Percentiles rank a stretch among this genome's conserved stretches.
These are phyloP conservation scores for Eremomyces bilateralis DNA, from an alignment of 495 filamentous ascomycete genomes.

Conservation along the genomic window DNA sequence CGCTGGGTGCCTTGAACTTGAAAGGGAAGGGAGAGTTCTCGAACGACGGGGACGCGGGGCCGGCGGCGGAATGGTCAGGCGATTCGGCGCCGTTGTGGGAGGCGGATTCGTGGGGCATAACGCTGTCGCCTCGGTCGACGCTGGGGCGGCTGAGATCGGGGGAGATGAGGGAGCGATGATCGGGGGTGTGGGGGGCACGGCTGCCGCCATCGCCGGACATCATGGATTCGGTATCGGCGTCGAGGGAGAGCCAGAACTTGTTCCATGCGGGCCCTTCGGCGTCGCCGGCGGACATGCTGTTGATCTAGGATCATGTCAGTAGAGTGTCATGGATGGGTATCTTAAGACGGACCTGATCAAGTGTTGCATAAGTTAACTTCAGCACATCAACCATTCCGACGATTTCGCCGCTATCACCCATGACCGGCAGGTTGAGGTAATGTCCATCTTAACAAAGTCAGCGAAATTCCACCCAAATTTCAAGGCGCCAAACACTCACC, in stretches of 20 bases:
- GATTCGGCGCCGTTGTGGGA: slow-evolving; percentile 75
- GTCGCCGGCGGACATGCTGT: slow-evolving; percentile 56
- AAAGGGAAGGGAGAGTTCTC: slow-evolving; percentile 76
- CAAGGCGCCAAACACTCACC: slow-evolving; percentile 32
- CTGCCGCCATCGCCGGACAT: slow-evolving; percentile 69
- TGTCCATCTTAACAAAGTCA: slow-evolving; percentile 53
- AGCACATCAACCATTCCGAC: slow-evolving; percentile 98
- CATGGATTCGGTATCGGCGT: slow-evolving; percentile 90
- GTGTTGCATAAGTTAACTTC: slow-evolving; percentile 90
- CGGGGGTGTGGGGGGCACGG: slow-evolving; percentile 35
- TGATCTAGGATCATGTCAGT: slow-evolving; percentile 31
- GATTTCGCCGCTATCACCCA: slow-evolving; percentile 93
- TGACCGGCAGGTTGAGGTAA: slow-evolving; percentile 92
- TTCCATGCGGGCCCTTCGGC: slow-evolving; percentile 96
- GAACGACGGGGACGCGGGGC: slow-evolving; percentile 23
- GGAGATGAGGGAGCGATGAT: slow-evolving; percentile 53
- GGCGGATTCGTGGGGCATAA: slow-evolving; percentile 81
- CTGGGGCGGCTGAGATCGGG: slow-evolving; percentile 43
- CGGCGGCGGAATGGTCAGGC: slow-evolving; percentile 40
- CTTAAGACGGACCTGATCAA: slow-evolving; percentile 91
- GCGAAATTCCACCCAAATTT: background rate
- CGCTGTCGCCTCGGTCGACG: slow-evolving; percentile 51
- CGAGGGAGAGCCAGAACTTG: slow-evolving; percentile 96
- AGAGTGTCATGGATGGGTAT: slow-evolving; percentile 6
- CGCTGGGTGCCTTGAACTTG: slow-evolving; percentile 98